Evolutionary conservation across 495 filamentous ascomycete species (phyloP).

Genomic region (Trichoderma asperelloides): DNA sequence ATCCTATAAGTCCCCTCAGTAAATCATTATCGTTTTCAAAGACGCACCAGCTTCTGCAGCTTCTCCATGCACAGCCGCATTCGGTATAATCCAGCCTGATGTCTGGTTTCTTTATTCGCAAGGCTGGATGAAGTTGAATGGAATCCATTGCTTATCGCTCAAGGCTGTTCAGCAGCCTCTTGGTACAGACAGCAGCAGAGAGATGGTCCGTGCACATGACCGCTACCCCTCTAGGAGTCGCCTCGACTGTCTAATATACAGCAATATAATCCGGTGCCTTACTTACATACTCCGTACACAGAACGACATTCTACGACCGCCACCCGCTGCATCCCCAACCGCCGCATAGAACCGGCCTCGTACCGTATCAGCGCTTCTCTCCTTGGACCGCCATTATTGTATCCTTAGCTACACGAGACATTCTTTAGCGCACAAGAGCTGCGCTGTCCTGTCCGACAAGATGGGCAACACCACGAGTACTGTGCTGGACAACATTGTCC

Average conservation of each 20-base stretch:
- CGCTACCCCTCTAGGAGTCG: constrained; percentile 5
- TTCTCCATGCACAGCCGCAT: background rate
- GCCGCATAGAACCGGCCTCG: background rate
- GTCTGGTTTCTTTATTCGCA: no score
- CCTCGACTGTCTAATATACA: background rate
- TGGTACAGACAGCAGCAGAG: background rate
- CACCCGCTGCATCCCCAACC: background rate
- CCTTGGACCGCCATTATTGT: background rate
- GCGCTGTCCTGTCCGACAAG: constrained; percentile 19
- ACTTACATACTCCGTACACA: background rate
- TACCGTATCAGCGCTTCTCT: background rate
- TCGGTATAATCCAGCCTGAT: no score
- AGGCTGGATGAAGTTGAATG: no score
- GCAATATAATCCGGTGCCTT: background rate
- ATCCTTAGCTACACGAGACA: background rate
- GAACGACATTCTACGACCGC: background rate
- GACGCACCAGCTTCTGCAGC: background rate
- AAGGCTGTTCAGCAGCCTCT: background rate
- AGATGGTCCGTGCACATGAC: background rate
- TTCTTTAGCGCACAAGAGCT: background rate
- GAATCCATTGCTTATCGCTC: background rate
- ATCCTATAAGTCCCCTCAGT: no score
- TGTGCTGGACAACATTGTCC: constrained; percentile 90
- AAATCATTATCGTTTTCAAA: no score
- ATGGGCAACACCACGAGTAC: constrained; percentile 79